Evolutionary conservation across 2,329 filamentous ascomycete genomes (phyloP), one percentile per base, ranked within the genome.

Genomic region (Capronia epimyces): DNA sequence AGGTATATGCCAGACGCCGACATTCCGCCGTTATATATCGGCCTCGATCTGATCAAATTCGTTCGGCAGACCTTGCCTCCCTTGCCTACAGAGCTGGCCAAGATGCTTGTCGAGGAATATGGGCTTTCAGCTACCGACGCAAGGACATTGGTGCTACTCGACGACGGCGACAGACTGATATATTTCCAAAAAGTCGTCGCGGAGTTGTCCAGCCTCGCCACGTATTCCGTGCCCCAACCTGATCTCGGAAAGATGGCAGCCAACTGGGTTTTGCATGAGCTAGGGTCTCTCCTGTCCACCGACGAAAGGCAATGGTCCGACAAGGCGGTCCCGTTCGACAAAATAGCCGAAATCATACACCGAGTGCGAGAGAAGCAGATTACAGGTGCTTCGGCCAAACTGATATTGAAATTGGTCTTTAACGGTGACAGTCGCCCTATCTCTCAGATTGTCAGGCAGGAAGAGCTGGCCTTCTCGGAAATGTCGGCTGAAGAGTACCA

Each of bases 1-100:
- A 79, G 93, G 36, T 98, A 98, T 66, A 97, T 98, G 91, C 91
- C 93, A 0, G 93, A 98, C 66, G 88, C 93, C 3, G 93, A 98
- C 65, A 76, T 98, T 12, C 78, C 81, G 0, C 89, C 93, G 1
- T 75, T 98, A 1, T 66, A 89, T 2, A 85, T 98, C 53, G 83
- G 82, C 6, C 65, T 71, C 53, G 82, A 87, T 50, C 74, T 97
- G 0, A 72, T 96, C 3, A 64, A 75, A 3, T 75, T 83, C 56
- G 73, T 97, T 12, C 71, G 69, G 16, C 60, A 68, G 0, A 84
- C 77, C 0, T 70, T 95, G 52, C 87, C 88, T 3, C 74, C 80
- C 18, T 72, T 86, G 8, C 89, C 90, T 0, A 89, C 95, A 59
- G 72, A 77, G 13, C 79, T 87, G 50, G 66, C 91, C 1, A 71